phyloP scores from a whole-genome alignment of 306 rosid genomes.

The Vigna mungo region DNA sequence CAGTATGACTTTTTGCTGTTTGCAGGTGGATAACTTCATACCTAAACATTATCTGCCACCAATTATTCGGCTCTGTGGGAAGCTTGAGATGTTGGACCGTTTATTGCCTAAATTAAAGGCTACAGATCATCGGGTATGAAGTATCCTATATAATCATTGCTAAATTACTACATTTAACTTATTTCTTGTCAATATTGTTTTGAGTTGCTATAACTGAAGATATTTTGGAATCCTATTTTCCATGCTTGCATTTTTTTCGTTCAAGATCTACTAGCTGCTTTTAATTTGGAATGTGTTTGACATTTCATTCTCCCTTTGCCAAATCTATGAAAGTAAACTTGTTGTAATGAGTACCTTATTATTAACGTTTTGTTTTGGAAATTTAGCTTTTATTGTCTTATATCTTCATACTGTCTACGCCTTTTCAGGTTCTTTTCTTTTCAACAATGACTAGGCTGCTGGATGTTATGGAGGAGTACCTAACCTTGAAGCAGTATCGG shows the following conservation, averaged over 20 bases:
- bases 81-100: constrained; percentile 99
- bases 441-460: constrained; percentile 99
- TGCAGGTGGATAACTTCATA: constrained; percentile 82
- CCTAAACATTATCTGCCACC: constrained; percentile 97
- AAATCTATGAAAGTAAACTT: constrained; percentile 14
- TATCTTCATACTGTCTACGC: constrained; percentile 17
- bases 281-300: constrained; percentile 16
- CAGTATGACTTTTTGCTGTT: constrained; percentile 38
- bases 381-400: constrained; percentile 31
- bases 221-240: constrained; percentile 14
- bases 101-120: constrained; percentile 94
- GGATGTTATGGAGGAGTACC: constrained; percentile 99
- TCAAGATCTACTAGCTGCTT: constrained; percentile 29
- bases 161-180: constrained; percentile 15
- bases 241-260: neutral
- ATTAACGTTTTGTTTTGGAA: constrained; percentile 5
- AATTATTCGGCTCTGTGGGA: constrained; percentile 91
- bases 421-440: constrained; percentile 94
- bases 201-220: constrained; percentile 30
- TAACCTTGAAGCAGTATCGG: constrained; percentile 76
- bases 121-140: constrained; percentile 94
- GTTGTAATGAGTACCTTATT: neutral
- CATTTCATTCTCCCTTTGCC: constrained; percentile 36
- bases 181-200: constrained; percentile 17
- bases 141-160: constrained; percentile 24